Base-by-base conservation (phyloP, 805 yeast genomes). In the Saturnispora gosingensis region DNA sequence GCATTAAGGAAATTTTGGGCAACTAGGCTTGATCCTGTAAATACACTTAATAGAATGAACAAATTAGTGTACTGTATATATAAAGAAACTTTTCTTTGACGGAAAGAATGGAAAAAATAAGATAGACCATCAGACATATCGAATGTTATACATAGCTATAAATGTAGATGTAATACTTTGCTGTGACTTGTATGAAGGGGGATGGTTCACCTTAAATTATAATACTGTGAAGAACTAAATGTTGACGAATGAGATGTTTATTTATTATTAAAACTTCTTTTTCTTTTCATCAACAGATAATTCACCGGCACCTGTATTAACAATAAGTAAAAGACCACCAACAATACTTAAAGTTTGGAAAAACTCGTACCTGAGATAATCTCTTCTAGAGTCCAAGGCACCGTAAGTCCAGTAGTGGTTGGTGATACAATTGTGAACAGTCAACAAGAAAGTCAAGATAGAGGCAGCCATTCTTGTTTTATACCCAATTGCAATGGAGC, bases 261-360 rank as follows among this genome's bases (percentile, higher is more conserved):
- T 25, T 6, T 8, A 9, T 32, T 22, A 22, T 40, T 50, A 55
- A 45, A 49, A 58, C 36, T 51, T 58, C 75, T 91, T 91, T 75
- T 91, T 90, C 83, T 93, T 91, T 68, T 89, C 97, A 64, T 91
- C 99, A 53, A 91, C 72, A 27, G 96, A 86, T 57, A 91, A 75
- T 60, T 86, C 90, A 48, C 99, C 99, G 30, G 98, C 98, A 56
- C 99, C 99, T 3, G 96, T 88, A 70, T 86, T 88, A 54, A 88
- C 96, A 55, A 93, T 87, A 58, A 93, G 73, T 55, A 91, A 71
- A 56, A 91, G 78, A 1, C 98, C 99, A 53, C 99, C 99, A 48
- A 91, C 90, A 65, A 91, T 91, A 53, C 95, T 85, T 65, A 91
- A 75, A 39, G 96, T 88, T 72, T 93, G 99, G 77, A 85, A 91